Percentiles rank a stretch among this genome's conserved stretches.
Conservation (phyloP, 192 early-diverging fungal genomes). For the Chytriomyces confervae region DNA sequence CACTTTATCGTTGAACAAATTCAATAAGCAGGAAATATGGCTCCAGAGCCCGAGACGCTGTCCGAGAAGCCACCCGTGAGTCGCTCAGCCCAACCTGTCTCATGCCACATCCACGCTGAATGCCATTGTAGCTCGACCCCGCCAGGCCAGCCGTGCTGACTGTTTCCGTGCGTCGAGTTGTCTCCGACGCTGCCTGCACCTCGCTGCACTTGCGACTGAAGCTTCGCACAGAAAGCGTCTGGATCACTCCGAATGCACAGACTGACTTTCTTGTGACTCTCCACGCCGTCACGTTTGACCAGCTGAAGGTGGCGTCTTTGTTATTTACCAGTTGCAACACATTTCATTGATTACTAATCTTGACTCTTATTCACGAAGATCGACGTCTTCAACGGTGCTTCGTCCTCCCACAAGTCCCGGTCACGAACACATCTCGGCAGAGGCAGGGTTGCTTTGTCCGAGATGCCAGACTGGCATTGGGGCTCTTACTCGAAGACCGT, state of each 20-base stretch:
- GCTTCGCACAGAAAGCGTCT: background rate
- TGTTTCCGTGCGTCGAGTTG: background rate
- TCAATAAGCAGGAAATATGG: too few relatives aligned
- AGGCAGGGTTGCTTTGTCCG: constrained; percentile 1
- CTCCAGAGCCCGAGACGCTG: too few relatives aligned
- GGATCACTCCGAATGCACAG: background rate
- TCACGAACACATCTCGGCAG: constrained; percentile 13
- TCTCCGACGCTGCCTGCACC: background rate
- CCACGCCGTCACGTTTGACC: constrained; percentile 33
- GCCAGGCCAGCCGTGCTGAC: background rate
- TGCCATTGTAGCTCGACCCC: background rate
- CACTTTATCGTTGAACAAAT: too few relatives aligned
- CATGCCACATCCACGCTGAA: background rate
- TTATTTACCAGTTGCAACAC: background rate
- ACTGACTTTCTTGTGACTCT: constrained; percentile 31
- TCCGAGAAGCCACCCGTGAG: too few relatives aligned
- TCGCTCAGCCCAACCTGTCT: too few relatives aligned
- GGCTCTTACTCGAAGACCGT: constrained; percentile 17
- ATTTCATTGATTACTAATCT: background rate
- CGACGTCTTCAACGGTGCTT: background rate
- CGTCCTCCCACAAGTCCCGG: background rate
- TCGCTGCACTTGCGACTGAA: background rate
- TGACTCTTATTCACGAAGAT: background rate
- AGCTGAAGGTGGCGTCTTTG: constrained; percentile 20
- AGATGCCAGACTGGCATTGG: constrained; percentile 32